Percentiles rank a stretch among this genome's conserved stretches.
Conservation (phyloP, 1,284 basidiomycete genomes). For the Trichosporon sp. region DNA sequence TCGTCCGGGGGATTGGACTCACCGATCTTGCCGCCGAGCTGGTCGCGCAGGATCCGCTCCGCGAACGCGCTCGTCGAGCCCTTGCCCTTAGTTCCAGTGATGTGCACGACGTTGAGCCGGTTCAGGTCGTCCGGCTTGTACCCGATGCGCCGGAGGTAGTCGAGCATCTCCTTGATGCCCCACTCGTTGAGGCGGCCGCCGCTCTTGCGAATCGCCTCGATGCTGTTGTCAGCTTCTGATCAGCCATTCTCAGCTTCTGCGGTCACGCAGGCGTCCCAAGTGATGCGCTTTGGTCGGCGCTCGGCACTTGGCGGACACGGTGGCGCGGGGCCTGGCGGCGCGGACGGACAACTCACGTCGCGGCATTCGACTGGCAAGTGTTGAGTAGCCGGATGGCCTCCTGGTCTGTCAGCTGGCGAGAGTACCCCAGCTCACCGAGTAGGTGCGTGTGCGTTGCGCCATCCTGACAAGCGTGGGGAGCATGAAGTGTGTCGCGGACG, state of each 20-base stretch:
- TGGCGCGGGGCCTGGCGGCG: too few species aligned
- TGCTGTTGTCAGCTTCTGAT: conserved; percentile 32
- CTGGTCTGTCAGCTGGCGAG: conserved; percentile 14
- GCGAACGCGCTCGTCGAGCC: conserved; percentile 94
- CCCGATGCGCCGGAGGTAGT: conserved; percentile 82
- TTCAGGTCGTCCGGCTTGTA: conserved; percentile 84
- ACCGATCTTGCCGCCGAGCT: conserved; percentile 41
- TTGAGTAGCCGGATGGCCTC: conserved; percentile 87
- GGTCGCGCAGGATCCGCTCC: conserved; percentile 51
- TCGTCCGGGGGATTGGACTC: conserved; percentile 11
- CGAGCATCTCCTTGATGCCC: conserved; percentile 83
- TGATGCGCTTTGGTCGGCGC: too few species aligned
- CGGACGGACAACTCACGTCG: conserved; percentile 51
- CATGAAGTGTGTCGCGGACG: conserved; percentile 16
- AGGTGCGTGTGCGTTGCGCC: conserved; percentile 27
- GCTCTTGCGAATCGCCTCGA: conserved; percentile 76
- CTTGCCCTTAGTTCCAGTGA: conserved; percentile 98
- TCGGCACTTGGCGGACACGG: too few species aligned
- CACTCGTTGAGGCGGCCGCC: conserved; percentile 66
- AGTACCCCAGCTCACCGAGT: conserved; percentile 23
- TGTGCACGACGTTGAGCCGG: conserved; percentile 85
- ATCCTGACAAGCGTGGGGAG: conserved; percentile 31
- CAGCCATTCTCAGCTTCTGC: background rate
- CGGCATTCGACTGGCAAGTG: conserved; percentile 89
- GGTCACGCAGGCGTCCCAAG: too few species aligned